These are phyloP conservation scores for Stevia rebaudiana DNA, from an alignment of 140 eudicot genomes.

Conservation along the genomic window DNA sequence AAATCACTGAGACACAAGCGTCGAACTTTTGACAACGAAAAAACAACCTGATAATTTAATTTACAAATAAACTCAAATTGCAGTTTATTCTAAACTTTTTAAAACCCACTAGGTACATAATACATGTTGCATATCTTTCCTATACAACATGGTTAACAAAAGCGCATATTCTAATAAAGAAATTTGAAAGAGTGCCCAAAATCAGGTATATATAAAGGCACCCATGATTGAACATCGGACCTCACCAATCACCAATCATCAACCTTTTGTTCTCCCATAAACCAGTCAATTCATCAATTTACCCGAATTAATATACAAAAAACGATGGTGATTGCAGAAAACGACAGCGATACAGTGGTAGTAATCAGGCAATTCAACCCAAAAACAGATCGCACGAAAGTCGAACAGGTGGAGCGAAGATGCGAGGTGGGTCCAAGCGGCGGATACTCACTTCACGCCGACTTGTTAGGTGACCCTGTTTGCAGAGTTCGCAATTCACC, in stretches of 20 bases:
- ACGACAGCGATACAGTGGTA: slow-evolving; percentile 4
- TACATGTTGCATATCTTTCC: not conserved
- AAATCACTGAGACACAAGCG: no score
- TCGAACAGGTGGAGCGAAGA: slow-evolving; percentile 66
- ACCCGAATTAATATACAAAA: no score
- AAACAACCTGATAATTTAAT: no score
- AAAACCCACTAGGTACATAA: not conserved
- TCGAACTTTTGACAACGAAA: no score
- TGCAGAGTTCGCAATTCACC: slow-evolving; percentile 88
- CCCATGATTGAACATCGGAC: slow-evolving; percentile 26
- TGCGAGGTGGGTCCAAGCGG: slow-evolving; percentile 87
- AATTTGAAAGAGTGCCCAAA: slow-evolving; percentile 27
- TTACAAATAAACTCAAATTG: no score
- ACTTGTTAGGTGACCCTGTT: slow-evolving; percentile 87
- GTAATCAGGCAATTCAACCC: slow-evolving; percentile 52
- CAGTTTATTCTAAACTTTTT: no score
- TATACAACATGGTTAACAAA: not conserved
- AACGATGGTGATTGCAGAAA: slow-evolving; percentile 27
- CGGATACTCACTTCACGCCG: slow-evolving; percentile 68
- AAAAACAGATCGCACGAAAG: slow-evolving; percentile 39
- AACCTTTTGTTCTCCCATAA: slow-evolving; percentile 2
- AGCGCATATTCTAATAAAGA: slow-evolving; percentile 6
- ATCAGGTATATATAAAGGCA: slow-evolving; percentile 38
- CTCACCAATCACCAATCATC: slow-evolving; percentile 24
- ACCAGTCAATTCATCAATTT: not conserved